These are phyloP conservation scores for Fusarium graminum DNA, from an alignment of 2,329 filamentous ascomycete genomes.

Conservation along the genomic window DNA sequence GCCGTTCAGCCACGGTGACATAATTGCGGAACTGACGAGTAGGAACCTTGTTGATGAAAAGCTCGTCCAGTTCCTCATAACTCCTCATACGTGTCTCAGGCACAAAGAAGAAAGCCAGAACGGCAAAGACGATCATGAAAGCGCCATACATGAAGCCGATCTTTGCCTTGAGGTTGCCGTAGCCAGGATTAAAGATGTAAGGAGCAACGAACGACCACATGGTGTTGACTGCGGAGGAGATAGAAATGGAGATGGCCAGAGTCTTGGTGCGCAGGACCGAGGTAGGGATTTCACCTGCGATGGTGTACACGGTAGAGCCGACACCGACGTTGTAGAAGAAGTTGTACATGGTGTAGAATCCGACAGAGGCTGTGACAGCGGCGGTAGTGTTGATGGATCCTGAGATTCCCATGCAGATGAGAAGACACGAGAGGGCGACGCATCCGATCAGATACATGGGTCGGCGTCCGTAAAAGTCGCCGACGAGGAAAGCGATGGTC, in stretches of 20 bases:
- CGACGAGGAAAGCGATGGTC: constrained; percentile 47
- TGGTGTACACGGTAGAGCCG: constrained; percentile 58
- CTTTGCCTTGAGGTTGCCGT: constrained; percentile 57
- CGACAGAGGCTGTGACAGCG: constrained; percentile 49
- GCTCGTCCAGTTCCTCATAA: constrained; percentile 50
- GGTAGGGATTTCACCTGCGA: constrained; percentile 59
- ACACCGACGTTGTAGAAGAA: constrained; percentile 59
- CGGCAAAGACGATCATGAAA: constrained; percentile 53
- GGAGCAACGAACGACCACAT: constrained; percentile 62
- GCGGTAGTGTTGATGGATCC: constrained; percentile 43
- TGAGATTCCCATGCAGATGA: constrained; percentile 50
- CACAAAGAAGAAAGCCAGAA: constrained; percentile 59
- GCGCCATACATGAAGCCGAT: constrained; percentile 58
- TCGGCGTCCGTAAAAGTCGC: constrained; percentile 48
- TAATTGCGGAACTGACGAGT: constrained; percentile 44
- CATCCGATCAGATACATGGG: constrained; percentile 50
- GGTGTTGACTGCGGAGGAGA: constrained; percentile 56
- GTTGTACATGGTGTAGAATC: constrained; percentile 56
- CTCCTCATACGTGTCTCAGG: constrained; percentile 60
- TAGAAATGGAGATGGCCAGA: constrained; percentile 59
- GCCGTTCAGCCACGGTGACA: constrained; percentile 43
- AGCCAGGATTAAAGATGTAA: constrained; percentile 56
- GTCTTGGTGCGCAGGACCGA: constrained; percentile 59
- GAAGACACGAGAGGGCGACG: constrained; percentile 35
- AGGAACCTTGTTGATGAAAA: constrained; percentile 46